These are phyloP conservation scores for Apiospora sp. DNA, from an alignment of 2,329 filamentous ascomycete species.

Conservation along the genomic window DNA sequence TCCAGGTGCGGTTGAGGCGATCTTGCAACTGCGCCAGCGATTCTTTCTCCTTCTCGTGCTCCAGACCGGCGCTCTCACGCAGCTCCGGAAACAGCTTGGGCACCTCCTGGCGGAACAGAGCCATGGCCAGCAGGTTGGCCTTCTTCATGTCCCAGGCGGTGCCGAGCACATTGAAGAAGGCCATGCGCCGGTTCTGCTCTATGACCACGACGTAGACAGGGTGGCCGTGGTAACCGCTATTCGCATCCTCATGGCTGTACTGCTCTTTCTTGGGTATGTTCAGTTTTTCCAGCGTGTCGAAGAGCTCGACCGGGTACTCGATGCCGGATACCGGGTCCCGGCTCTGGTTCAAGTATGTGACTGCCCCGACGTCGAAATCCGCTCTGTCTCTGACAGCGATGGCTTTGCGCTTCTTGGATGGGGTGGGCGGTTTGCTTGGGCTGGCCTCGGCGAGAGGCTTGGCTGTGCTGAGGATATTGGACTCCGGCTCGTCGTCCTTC, in stretches of 20 bases:
- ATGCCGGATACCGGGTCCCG: background rate
- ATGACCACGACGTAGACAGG: background rate
- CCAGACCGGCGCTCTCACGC: background rate
- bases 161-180: background rate
- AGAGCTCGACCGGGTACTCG: background rate
- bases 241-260: accelerated
- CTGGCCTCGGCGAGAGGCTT: too few species aligned
- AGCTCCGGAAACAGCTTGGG: background rate
- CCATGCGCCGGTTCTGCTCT: background rate
- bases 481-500: background rate
- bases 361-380: background rate
- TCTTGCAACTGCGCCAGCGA: background rate
- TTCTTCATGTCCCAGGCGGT: background rate
- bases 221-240: accelerated
- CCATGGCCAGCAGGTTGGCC: background rate
- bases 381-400: background rate
- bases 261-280: background rate
- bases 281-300: background rate
- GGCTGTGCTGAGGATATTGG: background rate
- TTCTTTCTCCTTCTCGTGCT: background rate
- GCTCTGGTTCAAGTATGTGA: background rate
- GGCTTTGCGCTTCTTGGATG: too few species aligned
- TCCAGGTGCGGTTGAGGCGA: background rate
- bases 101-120: background rate
- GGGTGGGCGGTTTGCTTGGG: too few species aligned